phyloP scores from a whole-genome alignment of 345 rosid genomes.

The Adansonia digitata region DNA sequence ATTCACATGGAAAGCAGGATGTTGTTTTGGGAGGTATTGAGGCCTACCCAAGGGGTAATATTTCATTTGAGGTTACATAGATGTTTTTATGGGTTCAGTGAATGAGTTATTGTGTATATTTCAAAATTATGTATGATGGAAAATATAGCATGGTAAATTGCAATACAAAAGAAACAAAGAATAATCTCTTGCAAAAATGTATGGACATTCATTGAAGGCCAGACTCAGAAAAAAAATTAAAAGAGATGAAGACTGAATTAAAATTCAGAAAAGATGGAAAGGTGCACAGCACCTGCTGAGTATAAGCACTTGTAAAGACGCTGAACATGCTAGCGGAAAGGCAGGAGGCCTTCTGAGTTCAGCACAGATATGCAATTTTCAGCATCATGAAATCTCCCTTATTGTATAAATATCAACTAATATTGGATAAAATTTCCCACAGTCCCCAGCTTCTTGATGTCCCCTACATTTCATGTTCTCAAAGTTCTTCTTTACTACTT shows the following conservation, averaged over 20 bases:
- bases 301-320: slow-evolving; percentile 68
- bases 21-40: neutral
- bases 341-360: slow-evolving; percentile 43
- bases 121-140: neutral
- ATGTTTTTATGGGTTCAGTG: too few species aligned
- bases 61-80: too few species aligned
- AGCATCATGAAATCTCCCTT: slow-evolving; percentile 48
- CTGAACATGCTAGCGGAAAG: slow-evolving; percentile 45
- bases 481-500: slow-evolving; percentile 36
- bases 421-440: slow-evolving; percentile 50
- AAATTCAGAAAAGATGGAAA: neutral
- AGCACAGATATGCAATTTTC: slow-evolving; percentile 48
- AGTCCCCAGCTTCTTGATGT: slow-evolving; percentile 30
- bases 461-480: slow-evolving; percentile 39
- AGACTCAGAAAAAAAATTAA: neutral
- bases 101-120: neutral
- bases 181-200: too few species aligned
- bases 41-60: neutral
- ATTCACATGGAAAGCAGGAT: neutral
- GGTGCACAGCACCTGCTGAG: slow-evolving; percentile 47
- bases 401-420: slow-evolving; percentile 53
- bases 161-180: neutral
- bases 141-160: neutral
- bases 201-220: neutral
- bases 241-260: neutral